Evolutionary conservation across 2,329 filamentous ascomycete species (phyloP), one percentile per base, ranked within the genome.

Genomic region (Neofusicoccum cordaticola): DNA sequence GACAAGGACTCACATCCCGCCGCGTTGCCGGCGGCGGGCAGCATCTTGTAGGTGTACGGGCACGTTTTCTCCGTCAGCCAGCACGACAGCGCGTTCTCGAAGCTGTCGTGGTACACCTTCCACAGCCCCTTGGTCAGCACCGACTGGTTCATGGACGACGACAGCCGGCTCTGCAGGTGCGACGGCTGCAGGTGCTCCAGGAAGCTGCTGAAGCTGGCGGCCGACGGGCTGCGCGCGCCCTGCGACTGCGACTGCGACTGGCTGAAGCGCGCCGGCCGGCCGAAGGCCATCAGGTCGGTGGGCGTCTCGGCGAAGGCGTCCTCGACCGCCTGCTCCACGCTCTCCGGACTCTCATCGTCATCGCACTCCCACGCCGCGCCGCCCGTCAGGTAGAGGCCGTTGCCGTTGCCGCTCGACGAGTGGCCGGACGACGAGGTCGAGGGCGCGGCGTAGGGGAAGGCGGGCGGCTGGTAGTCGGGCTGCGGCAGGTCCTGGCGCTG

Each of bases 51-150:
- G 67, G 75, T 75, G 68, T 85, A 85, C 0, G 83, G 83, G 62
- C 83, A 85, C 2, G 82, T 85, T 52, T 79, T 76, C 66, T 85
- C 83, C 0, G 82, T 83, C 17, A 85, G 68, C 83, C 83, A 85
- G 69, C 83, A 85, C 1, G 82, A 81, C 6, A 85, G 71, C 12
- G 80, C 82, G 68, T 84, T 81, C 67, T 85, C 83, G 67, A 85
- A 76, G 35, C 82, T 83, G 66, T 85, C 82, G 67, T 85, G 83
- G 69, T 85, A 85, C 39, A 85, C 80, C 50, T 77, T 77, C 58
- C 84, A 71, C 17, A 84, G 72, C 13, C 73, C 78, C 45, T 80
- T 75, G 0, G 78, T 79, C 63, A 84, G 78, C 31, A 80, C 71
- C 6, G 71, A 72, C 35, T 74, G 78, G 60, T 77, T 77, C 52